A percentile compares a stretch with the other conserved stretches of the same genome.
These are phyloP conservation scores for Saccharomyces hybrid DNA, from an alignment of 1,139 yeast genomes.

Conservation along the genomic window DNA sequence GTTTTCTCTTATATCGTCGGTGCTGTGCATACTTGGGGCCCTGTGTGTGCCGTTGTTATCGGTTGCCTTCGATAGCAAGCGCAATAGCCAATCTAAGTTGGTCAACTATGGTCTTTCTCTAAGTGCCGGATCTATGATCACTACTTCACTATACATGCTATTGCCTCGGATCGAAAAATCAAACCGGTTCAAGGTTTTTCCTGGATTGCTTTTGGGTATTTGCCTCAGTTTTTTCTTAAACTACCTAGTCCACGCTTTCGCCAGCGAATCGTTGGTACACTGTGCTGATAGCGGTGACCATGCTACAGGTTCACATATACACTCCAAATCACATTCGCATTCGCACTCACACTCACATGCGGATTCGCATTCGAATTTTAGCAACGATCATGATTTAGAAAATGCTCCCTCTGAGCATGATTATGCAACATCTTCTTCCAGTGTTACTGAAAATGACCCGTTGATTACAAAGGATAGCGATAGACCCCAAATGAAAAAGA, in stretches of 20 bases:
- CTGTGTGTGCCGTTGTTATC: constrained; percentile 28
- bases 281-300: constrained; percentile 55
- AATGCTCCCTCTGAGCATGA: neutral
- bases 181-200: constrained; percentile 39
- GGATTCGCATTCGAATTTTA: constrained; percentile 13
- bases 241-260: constrained; percentile 55
- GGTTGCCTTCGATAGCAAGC: constrained; percentile 10
- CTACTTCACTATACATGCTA: constrained; percentile 67
- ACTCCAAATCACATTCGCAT: constrained; percentile 7
- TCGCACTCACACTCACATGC: constrained; percentile 13
- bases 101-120: constrained; percentile 35
- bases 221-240: constrained; percentile 53
- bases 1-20: constrained; percentile 26
- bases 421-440: neutral
- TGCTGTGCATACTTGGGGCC: constrained; percentile 28
- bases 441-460: neutral
- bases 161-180: constrained; percentile 54
- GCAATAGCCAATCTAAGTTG: constrained; percentile 22
- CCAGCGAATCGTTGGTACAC: constrained; percentile 79
- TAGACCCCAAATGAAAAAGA: neutral
- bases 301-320: constrained; percentile 4
- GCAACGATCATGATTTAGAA: constrained; percentile 10
- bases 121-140: constrained; percentile 68
- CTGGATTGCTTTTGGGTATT: constrained; percentile 52
- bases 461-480: neutral